Percentiles rank a stretch among this genome's conserved stretches.
Conservation (phyloP, 2,329 filamentous ascomycete species). For the Phialophora expanda region DNA sequence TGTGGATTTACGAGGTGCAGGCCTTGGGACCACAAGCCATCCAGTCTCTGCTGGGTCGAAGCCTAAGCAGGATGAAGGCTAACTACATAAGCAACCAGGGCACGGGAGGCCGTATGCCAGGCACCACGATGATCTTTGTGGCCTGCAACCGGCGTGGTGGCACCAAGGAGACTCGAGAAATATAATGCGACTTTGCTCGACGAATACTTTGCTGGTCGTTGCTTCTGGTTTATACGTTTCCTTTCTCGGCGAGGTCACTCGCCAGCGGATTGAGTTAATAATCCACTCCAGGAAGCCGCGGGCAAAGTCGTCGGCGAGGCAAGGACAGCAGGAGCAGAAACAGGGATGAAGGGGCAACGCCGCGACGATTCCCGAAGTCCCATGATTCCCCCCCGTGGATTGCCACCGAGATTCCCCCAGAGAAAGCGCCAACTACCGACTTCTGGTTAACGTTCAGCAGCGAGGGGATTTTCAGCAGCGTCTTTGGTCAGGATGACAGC, state of each 20-base stretch:
- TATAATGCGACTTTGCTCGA: constrained; percentile 5
- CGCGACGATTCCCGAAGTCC: constrained; percentile 1
- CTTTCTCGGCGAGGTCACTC: constrained; percentile 8
- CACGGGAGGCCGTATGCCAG: constrained; percentile 16
- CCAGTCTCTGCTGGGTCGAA: neutral
- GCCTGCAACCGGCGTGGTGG: neutral
- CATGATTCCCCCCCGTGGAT: neutral
- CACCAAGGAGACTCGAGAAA: constrained; percentile 5
- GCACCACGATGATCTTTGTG: constrained; percentile 6
- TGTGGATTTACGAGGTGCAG: constrained; percentile 13
- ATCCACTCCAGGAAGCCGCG: neutral
- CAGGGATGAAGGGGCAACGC: neutral
- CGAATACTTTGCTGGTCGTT: neutral
- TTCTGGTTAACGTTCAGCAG: neutral
- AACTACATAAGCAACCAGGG: constrained; percentile 14
- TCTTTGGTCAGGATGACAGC: neutral
- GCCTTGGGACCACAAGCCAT: neutral
- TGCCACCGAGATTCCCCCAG: neutral
- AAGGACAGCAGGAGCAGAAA: neutral
- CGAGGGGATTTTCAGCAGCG: neutral
- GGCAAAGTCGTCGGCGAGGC: neutral
- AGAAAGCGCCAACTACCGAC: neutral
- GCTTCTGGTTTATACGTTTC: neutral
- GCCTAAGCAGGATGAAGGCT: neutral
- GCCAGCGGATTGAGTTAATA: constrained; percentile 4